Conservation (phyloP, 2,329 filamentous ascomycete genomes). For the Macrophomina phaseolina region DNA sequence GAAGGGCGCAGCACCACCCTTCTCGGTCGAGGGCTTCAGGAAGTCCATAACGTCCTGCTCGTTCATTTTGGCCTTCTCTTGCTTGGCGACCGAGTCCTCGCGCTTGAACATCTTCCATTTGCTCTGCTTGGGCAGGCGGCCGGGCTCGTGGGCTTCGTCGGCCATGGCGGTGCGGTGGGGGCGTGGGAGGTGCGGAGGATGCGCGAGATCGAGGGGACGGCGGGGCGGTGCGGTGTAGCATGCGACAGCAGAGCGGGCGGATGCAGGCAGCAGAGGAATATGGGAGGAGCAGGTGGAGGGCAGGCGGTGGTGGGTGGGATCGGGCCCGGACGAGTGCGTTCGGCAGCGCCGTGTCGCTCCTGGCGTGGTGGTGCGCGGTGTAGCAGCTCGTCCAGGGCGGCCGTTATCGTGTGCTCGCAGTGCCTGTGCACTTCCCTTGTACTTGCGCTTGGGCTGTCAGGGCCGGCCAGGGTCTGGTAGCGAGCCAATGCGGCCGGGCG, state of each 20-base stretch:
- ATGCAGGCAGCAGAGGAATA: neutral
- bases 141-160: slow-evolving; percentile 37
- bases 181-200: slow-evolving; percentile 25
- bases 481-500: slow-evolving; percentile 19
- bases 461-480: slow-evolving; percentile 23
- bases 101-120: slow-evolving; percentile 57
- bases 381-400: slow-evolving; percentile 22
- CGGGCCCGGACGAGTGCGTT: slow-evolving; percentile 15
- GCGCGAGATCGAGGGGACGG: slow-evolving; percentile 9
- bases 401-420: slow-evolving; percentile 25
- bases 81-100: slow-evolving; percentile 42
- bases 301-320: neutral
- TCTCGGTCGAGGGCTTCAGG: slow-evolving; percentile 59
- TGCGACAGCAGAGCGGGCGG: slow-evolving; percentile 2
- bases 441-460: slow-evolving; percentile 22
- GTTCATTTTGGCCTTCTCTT: slow-evolving; percentile 39
- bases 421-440: slow-evolving; percentile 2
- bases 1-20: slow-evolving; percentile 34
- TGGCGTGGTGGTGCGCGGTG: slow-evolving; percentile 24
- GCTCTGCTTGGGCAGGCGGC: slow-evolving; percentile 49
- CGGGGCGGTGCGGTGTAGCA: slow-evolving; percentile 21
- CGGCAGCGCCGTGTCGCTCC: slow-evolving; percentile 22
- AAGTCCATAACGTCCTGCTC: slow-evolving; percentile 63
- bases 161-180: slow-evolving; percentile 35
- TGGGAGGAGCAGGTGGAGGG: neutral